Base-by-base conservation (phyloP, 352 stramenopile genomes). In the Phytophthora sansomeana region DNA sequence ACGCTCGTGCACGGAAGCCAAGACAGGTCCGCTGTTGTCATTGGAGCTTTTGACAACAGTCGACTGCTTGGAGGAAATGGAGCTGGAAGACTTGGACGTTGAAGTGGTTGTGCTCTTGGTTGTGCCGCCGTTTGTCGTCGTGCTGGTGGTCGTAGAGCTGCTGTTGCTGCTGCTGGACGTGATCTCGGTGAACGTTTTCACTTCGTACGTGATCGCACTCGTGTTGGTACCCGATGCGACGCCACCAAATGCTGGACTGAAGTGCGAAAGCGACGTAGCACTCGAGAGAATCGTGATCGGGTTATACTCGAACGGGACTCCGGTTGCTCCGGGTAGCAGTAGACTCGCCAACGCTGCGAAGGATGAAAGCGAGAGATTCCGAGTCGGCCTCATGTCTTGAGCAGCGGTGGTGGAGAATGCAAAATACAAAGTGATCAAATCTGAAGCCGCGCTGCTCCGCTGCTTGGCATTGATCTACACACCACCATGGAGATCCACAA, bases 221-320 rank as follows among this genome's bases (percentile, higher is more conserved):
- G 50, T 46, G 8, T 70, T 42, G 0, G 42, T 49, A 16, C 46
- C 48, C 16, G 47, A 21, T 17, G 56, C 58, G 44, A 78, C 63
- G 5, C 60, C 66, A 38, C 70, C 67, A 29, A 68, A 72, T 10
- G 66, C 70, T 9, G 66, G 70, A 49, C 58, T 78, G 28, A 17
- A 42, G 47, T 78, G 60, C 41, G 70, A 75, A n/a, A 78, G 61
- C 10, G 60, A 75, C 5, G 51, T 58, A 28, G 61, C 50, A 47
- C 51, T 67, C 11, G 53, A 49, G 36, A 63, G 53, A 24, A 62
- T 75, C 6, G 70, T 78, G 21, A 73, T 67, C 14, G 70, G 70
- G 43, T 78, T 75, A 60, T 78, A 67, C n/a, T 61, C 70, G 19
- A 78, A 73, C 6, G 70, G 70, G 5, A 49, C 66, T 30, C 50